These are phyloP conservation scores for Nakaseomyces uthaithaninus DNA, from an alignment of 1,139 yeast species.

Conservation along the genomic window DNA sequence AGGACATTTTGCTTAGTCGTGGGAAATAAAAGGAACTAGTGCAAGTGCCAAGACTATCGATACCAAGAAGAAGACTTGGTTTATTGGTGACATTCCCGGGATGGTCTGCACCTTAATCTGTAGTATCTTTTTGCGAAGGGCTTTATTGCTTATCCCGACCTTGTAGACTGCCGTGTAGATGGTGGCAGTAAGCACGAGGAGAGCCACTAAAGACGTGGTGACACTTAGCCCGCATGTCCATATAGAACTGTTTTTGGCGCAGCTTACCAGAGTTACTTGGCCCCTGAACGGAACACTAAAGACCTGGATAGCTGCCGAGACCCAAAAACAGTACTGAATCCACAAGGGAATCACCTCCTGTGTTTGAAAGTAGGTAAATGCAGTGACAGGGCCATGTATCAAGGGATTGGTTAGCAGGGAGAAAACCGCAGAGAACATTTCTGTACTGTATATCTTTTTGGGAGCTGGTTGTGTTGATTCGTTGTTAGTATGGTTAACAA, in stretches of 20 bases:
- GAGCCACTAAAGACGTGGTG: background rate
- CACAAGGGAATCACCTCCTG: background rate
- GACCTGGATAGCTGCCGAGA: constrained; percentile 2
- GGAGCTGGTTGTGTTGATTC: background rate
- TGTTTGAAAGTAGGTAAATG: constrained; percentile 1
- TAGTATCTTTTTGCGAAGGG: constrained; percentile 1
- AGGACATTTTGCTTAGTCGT: background rate
- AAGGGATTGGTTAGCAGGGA: background rate
- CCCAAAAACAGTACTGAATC: constrained; percentile 5
- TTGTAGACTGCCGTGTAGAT: constrained; percentile 6
- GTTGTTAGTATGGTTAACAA: too few species aligned
- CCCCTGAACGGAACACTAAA: constrained; percentile 2
- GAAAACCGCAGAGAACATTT: background rate
- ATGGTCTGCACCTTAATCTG: constrained; percentile 1
- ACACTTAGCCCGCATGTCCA: background rate
- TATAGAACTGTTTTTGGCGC: background rate
- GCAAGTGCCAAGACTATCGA: background rate
- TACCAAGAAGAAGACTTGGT: background rate
- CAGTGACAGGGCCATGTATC: constrained; percentile 2
- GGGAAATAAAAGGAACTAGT: background rate
- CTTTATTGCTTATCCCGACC: constrained; percentile 5
- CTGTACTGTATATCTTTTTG: background rate
- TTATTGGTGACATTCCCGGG: constrained; percentile 4
- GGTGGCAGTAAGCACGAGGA: background rate
- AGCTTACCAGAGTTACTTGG: background rate